Conservation (phyloP, 441 rosid species). For the Erysimum cheiri region DNA sequence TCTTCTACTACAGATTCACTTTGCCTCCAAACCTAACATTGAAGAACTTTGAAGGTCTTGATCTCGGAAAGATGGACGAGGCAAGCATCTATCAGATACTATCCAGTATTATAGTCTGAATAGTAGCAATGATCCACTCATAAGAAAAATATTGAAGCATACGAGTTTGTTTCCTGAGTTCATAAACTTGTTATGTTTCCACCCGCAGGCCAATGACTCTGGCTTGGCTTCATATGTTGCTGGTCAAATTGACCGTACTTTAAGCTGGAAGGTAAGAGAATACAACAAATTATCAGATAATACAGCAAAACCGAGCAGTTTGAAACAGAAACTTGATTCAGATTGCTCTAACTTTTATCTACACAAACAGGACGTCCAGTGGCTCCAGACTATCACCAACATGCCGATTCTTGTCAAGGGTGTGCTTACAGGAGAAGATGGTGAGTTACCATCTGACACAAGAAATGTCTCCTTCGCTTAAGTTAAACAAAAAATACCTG, state of each 20-base stretch:
- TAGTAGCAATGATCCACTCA: conserved; percentile 2
- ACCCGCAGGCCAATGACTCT: conserved; percentile 55
- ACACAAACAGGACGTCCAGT: conserved; percentile 55
- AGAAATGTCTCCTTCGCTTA: background rate
- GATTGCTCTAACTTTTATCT: conserved; percentile 24
- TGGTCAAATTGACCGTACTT: conserved; percentile 64
- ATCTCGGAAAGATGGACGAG: conserved; percentile 84
- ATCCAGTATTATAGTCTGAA: background rate
- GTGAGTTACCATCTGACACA: conserved; percentile 47
- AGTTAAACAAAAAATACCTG: conserved; percentile 15
- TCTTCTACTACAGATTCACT: conserved; percentile 59
- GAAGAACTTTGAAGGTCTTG: conserved; percentile 91
- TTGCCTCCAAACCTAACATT: conserved; percentile 76
- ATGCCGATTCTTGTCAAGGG: conserved; percentile 89
- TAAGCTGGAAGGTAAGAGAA: conserved; percentile 61
- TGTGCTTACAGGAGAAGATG: conserved; percentile 86
- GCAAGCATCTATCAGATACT: conserved; percentile 41
- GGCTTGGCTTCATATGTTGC: conserved; percentile 68
- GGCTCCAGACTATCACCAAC: conserved; percentile 69
- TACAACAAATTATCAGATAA: background rate
- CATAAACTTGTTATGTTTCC: conserved; percentile 8
- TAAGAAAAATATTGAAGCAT: background rate
- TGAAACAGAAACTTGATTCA: conserved; percentile 5
- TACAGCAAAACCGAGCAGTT: conserved; percentile 5
- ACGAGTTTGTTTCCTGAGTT: conserved; percentile 13